phyloP scores from a whole-genome alignment of 345 rosid genomes.

The Diplotaxis tenuifolia region DNA sequence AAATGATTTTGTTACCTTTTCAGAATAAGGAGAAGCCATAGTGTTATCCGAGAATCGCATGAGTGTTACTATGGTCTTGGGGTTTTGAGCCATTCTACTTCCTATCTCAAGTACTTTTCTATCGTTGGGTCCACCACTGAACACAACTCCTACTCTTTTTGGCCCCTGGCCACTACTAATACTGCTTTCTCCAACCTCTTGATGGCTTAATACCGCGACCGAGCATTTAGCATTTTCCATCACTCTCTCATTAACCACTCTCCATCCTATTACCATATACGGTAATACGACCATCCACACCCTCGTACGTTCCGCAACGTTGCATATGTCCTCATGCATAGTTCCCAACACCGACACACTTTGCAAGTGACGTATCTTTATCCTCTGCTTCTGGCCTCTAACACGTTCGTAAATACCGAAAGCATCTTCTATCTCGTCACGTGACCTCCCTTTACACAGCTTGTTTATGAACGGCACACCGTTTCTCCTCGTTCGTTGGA shows the following conservation, averaged over 20 bases:
- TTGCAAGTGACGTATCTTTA: not conserved
- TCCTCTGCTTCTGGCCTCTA: not conserved
- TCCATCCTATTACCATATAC: not conserved
- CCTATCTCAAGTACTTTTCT: slow-evolving; percentile 2
- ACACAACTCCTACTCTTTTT: not conserved
- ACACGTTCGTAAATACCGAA: not conserved
- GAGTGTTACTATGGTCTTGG: not conserved
- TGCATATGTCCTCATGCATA: slow-evolving; percentile 1
- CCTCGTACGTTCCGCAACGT: not conserved
- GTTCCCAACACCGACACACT: not conserved
- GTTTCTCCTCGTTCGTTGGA: not conserved
- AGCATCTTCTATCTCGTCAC: not conserved
- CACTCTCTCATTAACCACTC: not conserved
- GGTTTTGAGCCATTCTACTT: not conserved
- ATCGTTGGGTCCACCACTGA: not conserved
- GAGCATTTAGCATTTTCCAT: not conserved
- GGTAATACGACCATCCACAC: not conserved
- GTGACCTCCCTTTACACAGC: not conserved
- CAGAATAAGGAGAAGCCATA: not conserved
- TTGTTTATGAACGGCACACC: not conserved
- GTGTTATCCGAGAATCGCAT: not conserved
- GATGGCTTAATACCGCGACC: not conserved
- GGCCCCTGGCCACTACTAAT: not conserved
- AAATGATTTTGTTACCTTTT: not conserved
- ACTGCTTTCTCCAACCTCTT: not conserved